Evolutionary conservation across 1,139 yeast genomes (phyloP).

Genomic region (Pichia kudriavzevii): DNA sequence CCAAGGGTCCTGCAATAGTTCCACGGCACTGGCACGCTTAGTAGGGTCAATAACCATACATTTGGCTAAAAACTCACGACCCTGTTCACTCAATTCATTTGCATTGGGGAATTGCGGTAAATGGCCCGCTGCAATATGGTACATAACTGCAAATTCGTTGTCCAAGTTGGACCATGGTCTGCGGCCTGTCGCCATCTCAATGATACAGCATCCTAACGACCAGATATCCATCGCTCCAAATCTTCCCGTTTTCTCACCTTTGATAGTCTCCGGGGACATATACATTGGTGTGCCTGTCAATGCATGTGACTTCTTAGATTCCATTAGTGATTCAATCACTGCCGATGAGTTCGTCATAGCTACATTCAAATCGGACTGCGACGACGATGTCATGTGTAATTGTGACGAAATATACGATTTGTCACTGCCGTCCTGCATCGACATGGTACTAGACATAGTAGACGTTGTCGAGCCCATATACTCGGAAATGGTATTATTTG

Average conservation of each 20-base stretch:
- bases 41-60: constrained; percentile 82
- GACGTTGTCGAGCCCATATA: constrained; percentile 2
- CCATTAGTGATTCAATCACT: constrained; percentile 7
- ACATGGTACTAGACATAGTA: constrained; percentile 6
- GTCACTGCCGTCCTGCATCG: constrained; percentile 6
- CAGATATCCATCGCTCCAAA: constrained; percentile 77
- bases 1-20: constrained; percentile 88
- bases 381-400: constrained; percentile 6
- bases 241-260: constrained; percentile 61
- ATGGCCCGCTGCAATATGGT: constrained; percentile 94
- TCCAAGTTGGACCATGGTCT: constrained; percentile 89
- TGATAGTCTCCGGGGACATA: constrained; percentile 92
- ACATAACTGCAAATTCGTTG: constrained; percentile 98
- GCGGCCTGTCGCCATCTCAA: constrained; percentile 79
- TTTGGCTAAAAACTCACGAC: constrained; percentile 61
- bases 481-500: constrained; percentile 2
- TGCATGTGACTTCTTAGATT: constrained; percentile 23
- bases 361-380: not conserved
- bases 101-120: constrained; percentile 75
- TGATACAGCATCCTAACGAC: constrained; percentile 76
- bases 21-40: constrained; percentile 76
- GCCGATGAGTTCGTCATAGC: not conserved
- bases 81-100: constrained; percentile 71
- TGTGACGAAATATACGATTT: constrained; percentile 1
- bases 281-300: constrained; percentile 99